A percentile compares a stretch with the other conserved stretches of the same genome.
Evolutionary conservation across 129 eudicot species (phyloP).

Genomic region (Oenanthe sinensis): DNA sequence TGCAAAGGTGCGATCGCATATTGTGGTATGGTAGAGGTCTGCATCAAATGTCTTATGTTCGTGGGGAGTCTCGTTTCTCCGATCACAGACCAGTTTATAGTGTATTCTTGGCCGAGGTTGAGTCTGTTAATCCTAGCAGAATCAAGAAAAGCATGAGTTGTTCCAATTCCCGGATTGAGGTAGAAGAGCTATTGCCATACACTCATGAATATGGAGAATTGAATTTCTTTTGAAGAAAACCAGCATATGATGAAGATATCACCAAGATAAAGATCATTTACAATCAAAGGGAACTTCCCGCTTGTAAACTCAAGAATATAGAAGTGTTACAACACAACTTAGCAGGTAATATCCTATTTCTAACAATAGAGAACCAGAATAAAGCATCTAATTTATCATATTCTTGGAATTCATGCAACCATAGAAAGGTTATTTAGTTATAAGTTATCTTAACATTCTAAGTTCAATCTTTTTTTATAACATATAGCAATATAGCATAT

Average conservation of each 20-base stretch:
- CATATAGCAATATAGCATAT: too few species aligned
- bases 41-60: constrained; percentile 65
- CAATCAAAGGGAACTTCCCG: background rate
- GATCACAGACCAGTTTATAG: constrained; percentile 89
- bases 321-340: constrained; percentile 2
- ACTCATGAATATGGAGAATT: constrained; percentile 36
- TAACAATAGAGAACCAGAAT: background rate
- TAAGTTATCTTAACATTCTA: too few species aligned
- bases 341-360: background rate
- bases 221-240: constrained; percentile 23
- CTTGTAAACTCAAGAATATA: background rate
- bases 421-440: too few species aligned
- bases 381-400: background rate
- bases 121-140: constrained; percentile 42
- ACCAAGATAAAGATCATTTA: constrained; percentile 6
- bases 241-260: background rate
- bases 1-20: constrained; percentile 87
- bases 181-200: constrained; percentile 70
- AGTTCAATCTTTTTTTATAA: too few species aligned
- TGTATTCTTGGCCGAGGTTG: constrained; percentile 67
- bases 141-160: constrained; percentile 50
- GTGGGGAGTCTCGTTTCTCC: constrained; percentile 83
- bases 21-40: constrained; percentile 83
- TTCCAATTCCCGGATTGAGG: constrained; percentile 58
- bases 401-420: background rate